Conservation (phyloP, 768 basidiomycete species). For the Tubosaeta sp. region DNA sequence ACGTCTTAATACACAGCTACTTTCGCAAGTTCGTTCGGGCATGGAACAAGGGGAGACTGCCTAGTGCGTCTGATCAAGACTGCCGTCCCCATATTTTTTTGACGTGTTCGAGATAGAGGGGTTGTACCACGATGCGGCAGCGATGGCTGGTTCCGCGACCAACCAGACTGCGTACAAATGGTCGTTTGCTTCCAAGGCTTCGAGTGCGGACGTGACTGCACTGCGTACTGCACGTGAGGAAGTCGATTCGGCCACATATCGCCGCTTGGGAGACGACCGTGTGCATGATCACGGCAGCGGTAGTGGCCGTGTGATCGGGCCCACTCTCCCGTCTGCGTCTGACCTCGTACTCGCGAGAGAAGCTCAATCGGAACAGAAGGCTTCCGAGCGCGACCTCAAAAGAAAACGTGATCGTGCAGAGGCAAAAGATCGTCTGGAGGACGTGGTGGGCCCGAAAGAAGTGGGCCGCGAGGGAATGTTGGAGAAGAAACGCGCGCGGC, state of each 20-base stretch:
- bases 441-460: slow-evolving; percentile 73
- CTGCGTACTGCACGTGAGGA: slow-evolving; percentile 57
- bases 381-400: slow-evolving; percentile 50
- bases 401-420: slow-evolving; percentile 67
- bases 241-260: slow-evolving; percentile 47
- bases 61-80: slow-evolving; percentile 37
- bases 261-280: slow-evolving; percentile 10
- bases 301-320: slow-evolving; percentile 52
- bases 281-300: slow-evolving; percentile 26
- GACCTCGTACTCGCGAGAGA: slow-evolving; percentile 73
- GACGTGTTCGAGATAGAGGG: slow-evolving; percentile 28
- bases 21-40: slow-evolving; percentile 92
- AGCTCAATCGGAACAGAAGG: slow-evolving; percentile 44
- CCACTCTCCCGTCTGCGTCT: slow-evolving; percentile 62
- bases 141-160: slow-evolving; percentile 51
- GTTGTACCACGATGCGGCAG: slow-evolving; percentile 59
- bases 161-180: slow-evolving; percentile 83
- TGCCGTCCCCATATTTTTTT: background rate
- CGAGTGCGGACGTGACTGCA: slow-evolving; percentile 53
- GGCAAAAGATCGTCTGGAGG: slow-evolving; percentile 67
- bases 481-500: slow-evolving; percentile 76
- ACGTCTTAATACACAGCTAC: too few species aligned
- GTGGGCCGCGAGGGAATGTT: slow-evolving; percentile 81
- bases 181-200: slow-evolving; percentile 71
- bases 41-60: slow-evolving; percentile 78